A percentile compares a stretch with the other conserved stretches of the same genome.
These are phyloP conservation scores for Oenanthe javanica DNA, from an alignment of 140 eudicot species.

Conservation along the genomic window DNA sequence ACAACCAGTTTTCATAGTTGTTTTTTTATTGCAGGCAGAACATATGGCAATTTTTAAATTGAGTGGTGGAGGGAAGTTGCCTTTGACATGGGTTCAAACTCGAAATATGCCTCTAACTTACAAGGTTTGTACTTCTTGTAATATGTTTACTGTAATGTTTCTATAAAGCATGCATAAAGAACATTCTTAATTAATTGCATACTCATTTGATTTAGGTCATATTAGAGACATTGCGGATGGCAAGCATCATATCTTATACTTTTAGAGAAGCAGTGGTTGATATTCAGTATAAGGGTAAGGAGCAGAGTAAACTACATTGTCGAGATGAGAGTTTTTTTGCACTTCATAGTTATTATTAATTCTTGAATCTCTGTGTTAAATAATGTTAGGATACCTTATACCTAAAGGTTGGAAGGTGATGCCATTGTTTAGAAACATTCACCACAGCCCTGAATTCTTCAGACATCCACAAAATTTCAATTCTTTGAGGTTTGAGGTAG, in stretches of 20 bases:
- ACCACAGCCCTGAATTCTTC: slow-evolving; percentile 75
- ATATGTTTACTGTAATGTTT: background rate
- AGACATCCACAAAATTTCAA: slow-evolving; percentile 59
- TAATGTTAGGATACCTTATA: slow-evolving; percentile 57
- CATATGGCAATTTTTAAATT: slow-evolving; percentile 49
- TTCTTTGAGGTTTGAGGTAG: slow-evolving; percentile 84
- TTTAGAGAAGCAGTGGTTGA: slow-evolving; percentile 80
- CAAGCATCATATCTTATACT: slow-evolving; percentile 87
- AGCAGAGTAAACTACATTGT: background rate
- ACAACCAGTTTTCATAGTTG: background rate
- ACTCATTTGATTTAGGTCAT: slow-evolving; percentile 43
- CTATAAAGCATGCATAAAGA: background rate
- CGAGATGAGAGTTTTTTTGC: background rate
- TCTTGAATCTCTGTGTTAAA: background rate
- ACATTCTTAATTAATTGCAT: background rate
- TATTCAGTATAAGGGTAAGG: slow-evolving; percentile 66
- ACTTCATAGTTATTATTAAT: too few species aligned
- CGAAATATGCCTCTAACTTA: slow-evolving; percentile 67
- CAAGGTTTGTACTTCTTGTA: slow-evolving; percentile 37
- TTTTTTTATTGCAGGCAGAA: slow-evolving; percentile 43
- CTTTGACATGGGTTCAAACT: slow-evolving; percentile 71
- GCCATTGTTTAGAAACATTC: slow-evolving; percentile 84
- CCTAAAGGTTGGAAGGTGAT: slow-evolving; percentile 95
- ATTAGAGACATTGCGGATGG: slow-evolving; percentile 78
- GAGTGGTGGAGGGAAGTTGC: slow-evolving; percentile 33